A percentile compares a stretch with the other conserved stretches of the same genome.
phyloP scores from a whole-genome alignment of 179 eudicot species.

The Drosera spatulata region DNA sequence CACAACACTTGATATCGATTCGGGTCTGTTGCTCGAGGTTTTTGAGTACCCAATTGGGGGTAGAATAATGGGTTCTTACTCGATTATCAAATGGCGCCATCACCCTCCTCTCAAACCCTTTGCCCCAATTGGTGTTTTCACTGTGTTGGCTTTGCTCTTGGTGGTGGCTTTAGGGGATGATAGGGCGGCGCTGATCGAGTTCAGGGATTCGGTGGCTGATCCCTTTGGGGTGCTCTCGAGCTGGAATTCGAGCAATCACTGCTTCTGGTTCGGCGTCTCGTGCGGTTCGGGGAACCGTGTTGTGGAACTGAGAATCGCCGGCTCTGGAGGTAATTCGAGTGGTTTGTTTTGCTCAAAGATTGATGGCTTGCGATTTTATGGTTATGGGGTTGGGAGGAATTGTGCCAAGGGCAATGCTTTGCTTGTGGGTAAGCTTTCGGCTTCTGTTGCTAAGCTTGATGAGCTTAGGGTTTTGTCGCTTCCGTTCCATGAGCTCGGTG shows the following conservation, averaged over 20 bases:
- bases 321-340: constrained; percentile 35
- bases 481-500: constrained; percentile 42
- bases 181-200: constrained; percentile 37
- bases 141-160: constrained; percentile 14
- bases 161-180: constrained; percentile 28
- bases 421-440: constrained; percentile 27
- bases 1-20: constrained; percentile 2
- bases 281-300: constrained; percentile 43
- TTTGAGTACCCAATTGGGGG: constrained; percentile 24
- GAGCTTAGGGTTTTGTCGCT: constrained; percentile 41
- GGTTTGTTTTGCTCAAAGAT: constrained; percentile 28
- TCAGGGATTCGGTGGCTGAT: constrained; percentile 35
- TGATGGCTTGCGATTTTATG: constrained; percentile 38
- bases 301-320: constrained; percentile 34
- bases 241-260: constrained; percentile 38
- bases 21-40: constrained; percentile 1
- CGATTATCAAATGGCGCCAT: background rate
- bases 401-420: constrained; percentile 20
- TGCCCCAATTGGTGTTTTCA: constrained; percentile 1
- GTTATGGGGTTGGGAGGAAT: constrained; percentile 42
- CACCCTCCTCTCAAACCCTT: constrained; percentile 12
- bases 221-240: constrained; percentile 30
- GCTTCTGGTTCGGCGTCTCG: constrained; percentile 46
- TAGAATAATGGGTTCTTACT: constrained; percentile 30
- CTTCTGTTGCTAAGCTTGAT: constrained; percentile 23